Evolutionary conservation across 2,329 filamentous ascomycete genomes (phyloP), one percentile per base, ranked within the genome.

Genomic region (Keithomyces neogunnii): DNA sequence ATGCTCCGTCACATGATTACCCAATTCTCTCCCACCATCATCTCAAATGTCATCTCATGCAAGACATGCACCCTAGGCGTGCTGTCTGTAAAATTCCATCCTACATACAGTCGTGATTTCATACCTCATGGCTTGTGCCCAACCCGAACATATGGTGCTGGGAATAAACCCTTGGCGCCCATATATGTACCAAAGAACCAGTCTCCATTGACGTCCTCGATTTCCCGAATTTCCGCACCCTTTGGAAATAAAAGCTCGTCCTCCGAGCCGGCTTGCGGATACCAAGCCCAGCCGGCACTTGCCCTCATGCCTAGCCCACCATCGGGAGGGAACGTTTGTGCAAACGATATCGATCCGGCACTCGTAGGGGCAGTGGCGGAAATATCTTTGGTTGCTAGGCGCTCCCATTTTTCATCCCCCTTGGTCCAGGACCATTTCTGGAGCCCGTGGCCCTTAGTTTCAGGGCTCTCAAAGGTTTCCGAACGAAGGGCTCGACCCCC

Each of bases 121-220:
- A 29, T n/a, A 40, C 57, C 31, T 44, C 40, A 44, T 11, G 1
- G 29, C 28, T 4, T n/a, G 10, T 47, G 33, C 5, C 26, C 45
- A 33, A 82, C 62, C 57, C 72, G 73, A 30, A 90, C 87, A 74
- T 92, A 92, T 6, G 81, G 79, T 5, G 84, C 84, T 4, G 91
- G 91, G 63, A 96, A 95, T 57, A 96, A 61, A 0, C 89, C 91
- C 59, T 81, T 84, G 29, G 71, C 73, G 0, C 89, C 90, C 70
- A 89, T 90, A 73, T 95, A 96, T 31, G 83, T 82, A 0, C 92
- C 92, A 70, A 85, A 86, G 62, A 80, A 90, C 91, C 91, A 97
- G 65, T 96, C 90, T 19, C 85, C 88, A 65, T 96, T 96, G 46
- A 95, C 82, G 66, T 93, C 87, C 64, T 92, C 86, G 38, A 86